Conservation (phyloP, 768 basidiomycete species). For the Suillus sp. region DNA sequence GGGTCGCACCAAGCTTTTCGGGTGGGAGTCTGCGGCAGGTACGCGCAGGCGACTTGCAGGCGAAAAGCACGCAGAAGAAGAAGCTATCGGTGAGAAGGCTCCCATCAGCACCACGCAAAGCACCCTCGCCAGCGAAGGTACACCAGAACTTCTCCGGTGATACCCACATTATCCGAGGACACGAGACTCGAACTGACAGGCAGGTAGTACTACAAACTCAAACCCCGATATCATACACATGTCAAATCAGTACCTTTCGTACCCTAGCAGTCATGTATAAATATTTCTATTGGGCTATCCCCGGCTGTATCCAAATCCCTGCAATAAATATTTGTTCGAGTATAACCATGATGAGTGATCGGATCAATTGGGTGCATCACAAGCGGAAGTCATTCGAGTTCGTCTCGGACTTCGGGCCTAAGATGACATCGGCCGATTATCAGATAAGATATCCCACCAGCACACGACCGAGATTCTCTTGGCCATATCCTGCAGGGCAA, state of each 20-base stretch:
- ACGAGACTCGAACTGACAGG: not conserved
- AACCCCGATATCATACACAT: too few relatives aligned
- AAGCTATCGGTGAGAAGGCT: not conserved
- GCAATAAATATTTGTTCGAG: not conserved
- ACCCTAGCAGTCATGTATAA: too few relatives aligned
- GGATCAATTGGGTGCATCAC: too few relatives aligned
- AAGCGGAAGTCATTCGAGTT: too few relatives aligned
- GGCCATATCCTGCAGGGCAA: too few relatives aligned
- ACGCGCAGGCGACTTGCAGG: slow-evolving; percentile 32
- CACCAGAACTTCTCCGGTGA: not conserved
- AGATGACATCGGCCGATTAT: slow-evolving; percentile 2
- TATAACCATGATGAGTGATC: too few relatives aligned
- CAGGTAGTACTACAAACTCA: too few relatives aligned
- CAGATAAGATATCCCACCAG: slow-evolving; percentile 5
- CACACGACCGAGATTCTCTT: not conserved
- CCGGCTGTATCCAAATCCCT: not conserved
- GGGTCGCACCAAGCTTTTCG: slow-evolving; percentile 67
- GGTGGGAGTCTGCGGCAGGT: slow-evolving; percentile 55
- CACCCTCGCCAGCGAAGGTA: not conserved
- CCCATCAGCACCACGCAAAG: not conserved
- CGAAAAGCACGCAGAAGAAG: slow-evolving; percentile 19
- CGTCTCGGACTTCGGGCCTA: too few relatives aligned
- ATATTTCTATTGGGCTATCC: too few relatives aligned
- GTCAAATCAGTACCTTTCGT: too few relatives aligned
- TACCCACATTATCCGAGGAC: too few relatives aligned